phyloP scores from a whole-genome alignment of 1,284 basidiomycete genomes.

The Apiotrichum sp. region DNA sequence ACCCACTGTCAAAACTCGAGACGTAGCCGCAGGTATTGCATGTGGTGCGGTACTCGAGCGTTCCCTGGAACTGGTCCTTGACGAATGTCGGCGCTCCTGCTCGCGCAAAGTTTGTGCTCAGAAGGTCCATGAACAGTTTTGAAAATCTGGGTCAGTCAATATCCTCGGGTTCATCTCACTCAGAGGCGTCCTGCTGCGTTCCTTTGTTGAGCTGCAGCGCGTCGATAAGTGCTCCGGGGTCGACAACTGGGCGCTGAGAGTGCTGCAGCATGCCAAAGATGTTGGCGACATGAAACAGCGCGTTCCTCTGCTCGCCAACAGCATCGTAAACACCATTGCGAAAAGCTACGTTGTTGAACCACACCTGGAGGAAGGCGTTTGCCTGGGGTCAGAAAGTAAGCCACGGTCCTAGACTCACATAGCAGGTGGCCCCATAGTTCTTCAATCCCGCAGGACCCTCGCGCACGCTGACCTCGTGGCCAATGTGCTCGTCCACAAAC shows the following conservation, averaged over 20 bases:
- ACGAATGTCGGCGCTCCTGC: slow-evolving; percentile 62
- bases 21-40: slow-evolving; percentile 62
- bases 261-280: slow-evolving; percentile 71
- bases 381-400: slow-evolving; percentile 41
- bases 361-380: slow-evolving; percentile 82
- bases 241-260: slow-evolving; percentile 62
- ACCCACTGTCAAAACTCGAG: slow-evolving; percentile 7
- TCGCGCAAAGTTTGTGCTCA: slow-evolving; percentile 76
- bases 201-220: slow-evolving; percentile 68
- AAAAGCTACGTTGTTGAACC: slow-evolving; percentile 62
- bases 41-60: slow-evolving; percentile 66
- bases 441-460: slow-evolving; percentile 72
- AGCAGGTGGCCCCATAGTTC: slow-evolving; percentile 90
- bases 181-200: slow-evolving; percentile 90
- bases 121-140: slow-evolving; percentile 82
- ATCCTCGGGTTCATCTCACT: slow-evolving; percentile 52
- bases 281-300: slow-evolving; percentile 49
- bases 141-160: slow-evolving; percentile 60
- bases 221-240: slow-evolving; percentile 74
- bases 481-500: slow-evolving; percentile 57
- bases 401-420: slow-evolving; percentile 48
- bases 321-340: slow-evolving; percentile 54
- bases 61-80: slow-evolving; percentile 78
- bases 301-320: slow-evolving; percentile 51
- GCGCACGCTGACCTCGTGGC: slow-evolving; percentile 51